Evolutionary conservation across 371 early-diverging fungal species (phyloP), one percentile per base, ranked within the genome.

Genomic region (Phascolomyces articulosus): DNA sequence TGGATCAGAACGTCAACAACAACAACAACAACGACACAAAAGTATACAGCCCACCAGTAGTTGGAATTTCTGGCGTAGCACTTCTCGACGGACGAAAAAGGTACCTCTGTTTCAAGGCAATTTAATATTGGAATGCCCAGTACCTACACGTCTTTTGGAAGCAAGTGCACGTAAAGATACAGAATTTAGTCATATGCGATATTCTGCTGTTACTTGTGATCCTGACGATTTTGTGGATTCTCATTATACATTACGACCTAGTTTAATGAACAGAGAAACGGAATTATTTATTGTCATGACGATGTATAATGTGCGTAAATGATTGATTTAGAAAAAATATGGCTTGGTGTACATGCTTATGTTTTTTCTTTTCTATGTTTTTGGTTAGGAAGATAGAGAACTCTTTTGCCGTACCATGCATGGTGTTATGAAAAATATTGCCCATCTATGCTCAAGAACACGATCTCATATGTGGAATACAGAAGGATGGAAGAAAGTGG

Each of bases 401-500:
- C 67, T 92, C 16, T 91, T 93, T 69, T 82, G 83, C 63, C 82
- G 90, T 63, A 90, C 93, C 2, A 89, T 93, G 90, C 80, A 85
- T 53, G 88, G 89, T 18, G 80, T 93, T n/a, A 86, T 89, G 82
- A 92, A 89, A 60, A 95, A 95, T 70, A 88, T 93, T 63, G 82
- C 87, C 1, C 85, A 92, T 66, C 73, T 95, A 21, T 93, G 93
- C 64, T 77, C 81, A 0, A 86, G 89, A 55, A 74, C 77, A 44
- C 72, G 84, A 21, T 84, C 87, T 1, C 65, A 69, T n/a, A 75
- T 80, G 21, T 93, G 93, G 93, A 91, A 88, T 10, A 75, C 84
- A 0, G 87, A 90, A 18, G 89, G 90, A 0, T 95, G 95, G 95
- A 85, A 91, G 64, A 93, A 93, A 67, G 83, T 93, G 10, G 92